Conservation (phyloP, 805 yeast genomes). For the Metschnikowia cubensis region DNA sequence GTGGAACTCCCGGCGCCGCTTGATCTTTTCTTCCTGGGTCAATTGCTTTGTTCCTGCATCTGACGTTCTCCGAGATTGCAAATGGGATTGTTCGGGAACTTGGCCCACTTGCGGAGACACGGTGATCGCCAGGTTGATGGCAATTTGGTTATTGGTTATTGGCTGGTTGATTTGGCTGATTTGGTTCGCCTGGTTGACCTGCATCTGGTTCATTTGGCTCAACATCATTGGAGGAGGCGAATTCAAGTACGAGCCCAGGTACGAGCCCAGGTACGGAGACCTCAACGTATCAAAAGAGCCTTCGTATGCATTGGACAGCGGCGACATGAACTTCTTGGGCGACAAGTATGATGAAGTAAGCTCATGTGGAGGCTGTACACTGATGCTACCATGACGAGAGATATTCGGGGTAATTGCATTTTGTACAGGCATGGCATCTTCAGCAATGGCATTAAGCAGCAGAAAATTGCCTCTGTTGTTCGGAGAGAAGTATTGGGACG, state of each 20-base stretch:
- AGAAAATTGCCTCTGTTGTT: slow-evolving; percentile 24
- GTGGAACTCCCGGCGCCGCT: slow-evolving; percentile 82
- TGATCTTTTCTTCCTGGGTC: slow-evolving; percentile 65
- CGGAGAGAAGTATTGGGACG: slow-evolving; percentile 42
- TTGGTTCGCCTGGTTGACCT: too few species aligned
- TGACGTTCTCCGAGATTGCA: slow-evolving; percentile 2
- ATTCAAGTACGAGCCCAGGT: slow-evolving; percentile 31
- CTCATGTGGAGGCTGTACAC: slow-evolving; percentile 22
- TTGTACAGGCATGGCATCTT: slow-evolving; percentile 18
- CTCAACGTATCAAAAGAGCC: slow-evolving; percentile 34
- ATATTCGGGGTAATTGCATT: slow-evolving; percentile 30
- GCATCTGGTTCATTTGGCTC: neutral
- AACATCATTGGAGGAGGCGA: slow-evolving; percentile 32
- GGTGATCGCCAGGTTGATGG: too few species aligned
- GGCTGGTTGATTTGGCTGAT: too few species aligned
- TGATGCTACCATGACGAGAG: slow-evolving; percentile 31
- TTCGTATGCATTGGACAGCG: slow-evolving; percentile 24
- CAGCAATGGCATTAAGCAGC: slow-evolving; percentile 32
- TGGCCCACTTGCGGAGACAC: slow-evolving; percentile 8
- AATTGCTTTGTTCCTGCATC: slow-evolving; percentile 33
- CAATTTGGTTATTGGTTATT: too few species aligned
- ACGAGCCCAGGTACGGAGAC: slow-evolving; percentile 29
- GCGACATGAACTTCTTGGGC: slow-evolving; percentile 35
- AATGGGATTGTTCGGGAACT: neutral
- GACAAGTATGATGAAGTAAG: slow-evolving; percentile 32